A percentile compares a stretch with the other conserved stretches of the same genome.
These are phyloP conservation scores for Periconia sp. DNA, from an alignment of 2,329 filamentous ascomycete species.

Conservation along the genomic window DNA sequence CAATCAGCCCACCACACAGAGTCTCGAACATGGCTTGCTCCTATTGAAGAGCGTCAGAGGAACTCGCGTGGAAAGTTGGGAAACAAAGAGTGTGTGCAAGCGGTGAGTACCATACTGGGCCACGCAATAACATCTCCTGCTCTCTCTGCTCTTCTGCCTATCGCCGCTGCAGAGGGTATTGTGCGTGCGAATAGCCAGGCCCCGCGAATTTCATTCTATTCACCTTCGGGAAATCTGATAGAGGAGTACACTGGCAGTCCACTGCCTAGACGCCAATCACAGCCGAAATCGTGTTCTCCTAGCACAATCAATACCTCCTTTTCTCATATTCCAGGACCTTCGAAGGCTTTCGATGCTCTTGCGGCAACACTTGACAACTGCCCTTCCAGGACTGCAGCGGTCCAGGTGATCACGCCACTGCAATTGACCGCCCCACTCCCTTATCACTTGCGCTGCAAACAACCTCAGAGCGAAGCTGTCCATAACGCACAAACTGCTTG, in stretches of 20 bases:
- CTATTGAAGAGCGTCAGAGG: constrained; percentile 1
- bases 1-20: constrained; percentile 15
- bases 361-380: constrained; percentile 11
- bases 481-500: background rate
- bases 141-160: constrained; percentile 38
- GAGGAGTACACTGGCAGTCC: constrained; percentile 20
- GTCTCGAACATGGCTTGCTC: constrained; percentile 26
- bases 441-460: constrained; percentile 16
- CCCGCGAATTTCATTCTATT: constrained; percentile 35
- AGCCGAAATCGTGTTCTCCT: constrained; percentile 6
- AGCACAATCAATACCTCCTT: constrained; percentile 8
- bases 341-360: constrained; percentile 6
- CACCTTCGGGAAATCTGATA: constrained; percentile 39
- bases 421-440: constrained; percentile 22
- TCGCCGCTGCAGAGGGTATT: constrained; percentile 41
- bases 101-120: background rate
- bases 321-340: constrained; percentile 10
- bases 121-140: constrained; percentile 35
- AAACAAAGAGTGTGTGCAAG: background rate
- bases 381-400: constrained; percentile 17
- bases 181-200: constrained; percentile 28
- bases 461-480: no score
- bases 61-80: background rate
- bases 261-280: constrained; percentile 4
- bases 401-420: constrained; percentile 25